phyloP scores from a whole-genome alignment of 2,329 filamentous ascomycete species.

The Epichloe festucae region DNA sequence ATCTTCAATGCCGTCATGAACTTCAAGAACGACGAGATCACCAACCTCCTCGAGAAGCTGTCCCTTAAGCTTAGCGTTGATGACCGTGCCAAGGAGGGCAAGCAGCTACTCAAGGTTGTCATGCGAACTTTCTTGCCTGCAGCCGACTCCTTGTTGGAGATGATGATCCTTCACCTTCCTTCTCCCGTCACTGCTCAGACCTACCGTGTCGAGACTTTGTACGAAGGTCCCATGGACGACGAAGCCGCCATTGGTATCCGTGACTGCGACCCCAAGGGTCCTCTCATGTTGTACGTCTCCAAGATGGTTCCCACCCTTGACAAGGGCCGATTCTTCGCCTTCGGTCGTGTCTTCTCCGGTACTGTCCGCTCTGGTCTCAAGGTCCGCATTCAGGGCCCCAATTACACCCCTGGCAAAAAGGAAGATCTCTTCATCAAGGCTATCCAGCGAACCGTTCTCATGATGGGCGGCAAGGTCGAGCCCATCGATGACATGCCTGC shows the following conservation, averaged over 20 bases:
- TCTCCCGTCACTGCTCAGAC: conserved; percentile 90
- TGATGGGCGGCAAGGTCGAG: conserved; percentile 99
- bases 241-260: conserved; percentile 91
- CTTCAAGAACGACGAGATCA: conserved; percentile 92
- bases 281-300: conserved; percentile 99
- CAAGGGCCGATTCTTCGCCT: conserved; percentile 99
- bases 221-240: conserved; percentile 93
- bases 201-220: conserved; percentile 97
- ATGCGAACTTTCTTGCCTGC: conserved; percentile 99
- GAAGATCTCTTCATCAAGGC: conserved; percentile 98
- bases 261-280: conserved; percentile 94
- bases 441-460: conserved; percentile 98
- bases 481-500: conserved; percentile 98
- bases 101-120: conserved; percentile 92
- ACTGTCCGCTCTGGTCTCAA: conserved; percentile 95
- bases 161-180: conserved; percentile 99
- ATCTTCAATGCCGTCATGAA: conserved; percentile 96
- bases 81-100: conserved; percentile 91
- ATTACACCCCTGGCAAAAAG: conserved; percentile 97
- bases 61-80: conserved; percentile 79
- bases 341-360: conserved; percentile 99
- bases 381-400: conserved; percentile 99
- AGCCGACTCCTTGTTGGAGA: conserved; percentile 95
- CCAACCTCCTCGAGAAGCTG: conserved; percentile 78
- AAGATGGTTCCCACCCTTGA: conserved; percentile 99